Conservation (phyloP, 192 early-diverging fungal species). For the Chytriomyces confervae region DNA sequence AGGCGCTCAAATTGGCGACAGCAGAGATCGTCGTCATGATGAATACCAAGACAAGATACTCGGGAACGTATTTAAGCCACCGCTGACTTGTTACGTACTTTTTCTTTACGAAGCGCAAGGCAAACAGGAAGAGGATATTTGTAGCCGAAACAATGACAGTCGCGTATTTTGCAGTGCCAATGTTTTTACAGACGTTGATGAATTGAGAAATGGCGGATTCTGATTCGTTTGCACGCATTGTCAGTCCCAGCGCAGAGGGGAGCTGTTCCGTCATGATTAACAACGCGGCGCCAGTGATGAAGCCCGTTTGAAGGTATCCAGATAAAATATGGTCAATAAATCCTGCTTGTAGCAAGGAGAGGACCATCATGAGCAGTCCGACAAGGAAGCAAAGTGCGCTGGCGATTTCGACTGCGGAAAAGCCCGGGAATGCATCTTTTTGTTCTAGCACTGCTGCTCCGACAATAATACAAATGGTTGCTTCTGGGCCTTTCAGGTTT, state of each 20-base stretch:
- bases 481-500: neutral
- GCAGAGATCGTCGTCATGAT: constrained; percentile 44
- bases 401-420: constrained; percentile 40
- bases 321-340: constrained; percentile 54
- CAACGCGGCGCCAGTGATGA: constrained; percentile 35
- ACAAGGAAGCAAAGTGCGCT: constrained; percentile 39
- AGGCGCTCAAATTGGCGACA: constrained; percentile 16
- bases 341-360: constrained; percentile 44
- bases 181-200: constrained; percentile 12
- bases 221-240: constrained; percentile 10
- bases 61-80: constrained; percentile 20
- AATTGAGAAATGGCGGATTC: constrained; percentile 20
- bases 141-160: constrained; percentile 13
- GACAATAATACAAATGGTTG: constrained; percentile 22
- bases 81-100: constrained; percentile 9
- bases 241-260: constrained; percentile 37
- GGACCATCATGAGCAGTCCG: constrained; percentile 39
- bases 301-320: constrained; percentile 42
- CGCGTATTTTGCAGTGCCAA: constrained; percentile 10
- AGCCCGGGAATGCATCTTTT: neutral
- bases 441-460: constrained; percentile 22
- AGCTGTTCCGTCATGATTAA: constrained; percentile 52
- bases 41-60: constrained; percentile 42
- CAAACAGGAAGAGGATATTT: constrained; percentile 37
- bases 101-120: constrained; percentile 24